Base-by-base conservation (phyloP, 257 asterid species). In the Primulina huaijiensis region DNA sequence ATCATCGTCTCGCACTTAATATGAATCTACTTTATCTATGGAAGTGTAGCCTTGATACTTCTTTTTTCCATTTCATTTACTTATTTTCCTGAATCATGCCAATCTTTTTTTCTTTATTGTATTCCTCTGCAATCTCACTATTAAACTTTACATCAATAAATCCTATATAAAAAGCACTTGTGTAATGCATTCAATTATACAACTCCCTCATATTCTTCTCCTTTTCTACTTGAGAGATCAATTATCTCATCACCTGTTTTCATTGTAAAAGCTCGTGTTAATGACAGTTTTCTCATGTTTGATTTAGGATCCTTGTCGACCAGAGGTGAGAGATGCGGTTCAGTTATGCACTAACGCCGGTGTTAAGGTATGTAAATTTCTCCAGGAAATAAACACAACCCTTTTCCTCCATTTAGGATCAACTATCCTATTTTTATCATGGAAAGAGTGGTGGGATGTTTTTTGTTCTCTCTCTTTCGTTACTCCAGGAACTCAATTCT, bases 291-390 rank as follows among this genome's bases (percentile, higher is more conserved):
- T 43, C 60, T 20, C 57, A 1, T 62, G 25, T 65, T 31, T 58
- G 52, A 29, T 73, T 64, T 78, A 93, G 98, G 98, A 93, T 86
- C 97, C 98, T 73, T 90, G 97, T 77, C 94, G 98, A 16, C 84
- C 92, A 17, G 83, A 92, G 37, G 97, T 90, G 64, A 79, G 82
- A 76, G 88, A 80, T 33, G 93, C 98, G 8, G 97, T 93, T 77
- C 92, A 86, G 59, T 70, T 90, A 64, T 93, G 98, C 63, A 70
- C 43, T 74, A 68, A 76, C 64, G 96, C 98, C 74, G 98, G 97
- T 50, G 89, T 93, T 53, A 93, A 93, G 97, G 98, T 92, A 70
- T 64, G 67, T 67, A 25, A 23, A 40, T 68, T 63, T 43, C 53
- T 43, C n/a, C 8, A 43, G 53, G 53, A 43, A 43, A 43, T 43